Conservation (phyloP, 2,329 filamentous ascomycete species). For the Aspergillus sclerotialis region DNA sequence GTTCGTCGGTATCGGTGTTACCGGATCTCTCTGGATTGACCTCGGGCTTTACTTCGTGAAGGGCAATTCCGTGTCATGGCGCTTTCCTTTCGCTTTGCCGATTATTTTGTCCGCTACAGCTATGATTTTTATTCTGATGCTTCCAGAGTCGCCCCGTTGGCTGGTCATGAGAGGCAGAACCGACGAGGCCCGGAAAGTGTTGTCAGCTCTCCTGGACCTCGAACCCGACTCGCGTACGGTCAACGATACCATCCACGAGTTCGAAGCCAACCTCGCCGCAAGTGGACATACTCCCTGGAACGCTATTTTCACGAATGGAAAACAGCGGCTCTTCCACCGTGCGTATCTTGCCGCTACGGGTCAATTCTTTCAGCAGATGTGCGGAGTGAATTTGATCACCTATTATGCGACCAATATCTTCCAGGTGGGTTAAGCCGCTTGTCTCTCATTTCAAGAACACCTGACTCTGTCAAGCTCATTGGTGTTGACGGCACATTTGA, state of each 20-base stretch:
- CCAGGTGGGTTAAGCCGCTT: too few species aligned
- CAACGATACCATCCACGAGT: conserved; percentile 39
- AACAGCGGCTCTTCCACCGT: conserved; percentile 44
- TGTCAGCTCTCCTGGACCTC: conserved; percentile 10
- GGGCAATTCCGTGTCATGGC: conserved; percentile 26
- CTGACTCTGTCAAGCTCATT: too few species aligned
- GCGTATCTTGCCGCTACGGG: conserved; percentile 41
- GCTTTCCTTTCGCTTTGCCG: conserved; percentile 32
- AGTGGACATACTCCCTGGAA: conserved; percentile 39
- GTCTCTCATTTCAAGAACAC: too few species aligned
- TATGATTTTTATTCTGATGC: conserved; percentile 18
- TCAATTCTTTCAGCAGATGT: conserved; percentile 41
- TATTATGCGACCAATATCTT: conserved; percentile 28
- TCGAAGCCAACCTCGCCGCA: conserved; percentile 38
- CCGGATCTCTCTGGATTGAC: conserved; percentile 41
- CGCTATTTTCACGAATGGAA: conserved; percentile 48
- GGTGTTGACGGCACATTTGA: too few species aligned
- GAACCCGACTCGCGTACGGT: conserved; percentile 29
- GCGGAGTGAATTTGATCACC: conserved; percentile 28
- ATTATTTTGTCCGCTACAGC: conserved; percentile 22
- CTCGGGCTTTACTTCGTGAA: conserved; percentile 30
- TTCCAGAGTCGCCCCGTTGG: conserved; percentile 32
- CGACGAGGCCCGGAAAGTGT: conserved; percentile 15
- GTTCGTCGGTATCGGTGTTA: conserved; percentile 38
- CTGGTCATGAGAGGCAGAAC: conserved; percentile 18